Conservation (phyloP, 441 rosid species). For the Jatropha podagrica region DNA sequence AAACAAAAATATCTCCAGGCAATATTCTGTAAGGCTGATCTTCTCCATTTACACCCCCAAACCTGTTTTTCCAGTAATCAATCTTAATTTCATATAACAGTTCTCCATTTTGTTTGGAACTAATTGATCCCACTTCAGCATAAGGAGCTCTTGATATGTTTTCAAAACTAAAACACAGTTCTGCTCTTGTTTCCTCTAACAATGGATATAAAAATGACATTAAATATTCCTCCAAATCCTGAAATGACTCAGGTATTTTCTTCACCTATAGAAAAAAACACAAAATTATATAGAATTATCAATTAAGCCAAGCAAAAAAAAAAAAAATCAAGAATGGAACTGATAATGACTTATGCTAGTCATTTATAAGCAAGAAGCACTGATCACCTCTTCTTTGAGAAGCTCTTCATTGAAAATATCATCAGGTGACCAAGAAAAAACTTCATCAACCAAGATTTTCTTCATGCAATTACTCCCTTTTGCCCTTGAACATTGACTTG, state of each 20-base stretch:
- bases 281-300: too few relatives aligned
- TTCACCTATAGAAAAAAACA: constrained; percentile 16
- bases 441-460: constrained; percentile 11
- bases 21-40: constrained; percentile 37
- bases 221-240: constrained; percentile 20
- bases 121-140: neutral
- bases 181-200: constrained; percentile 31
- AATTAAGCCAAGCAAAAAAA: too few relatives aligned
- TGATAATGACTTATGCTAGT: neutral
- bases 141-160: constrained; percentile 16
- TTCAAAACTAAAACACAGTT: constrained; percentile 6
- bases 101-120: neutral
- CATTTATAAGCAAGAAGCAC: neutral
- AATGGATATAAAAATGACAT: constrained; percentile 28
- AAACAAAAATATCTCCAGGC: constrained; percentile 46
- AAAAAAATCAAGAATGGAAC: neutral
- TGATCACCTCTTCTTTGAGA: constrained; percentile 31
- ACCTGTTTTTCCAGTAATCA: constrained; percentile 46
- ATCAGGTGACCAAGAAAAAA: constrained; percentile 37
- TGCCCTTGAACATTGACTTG: neutral
- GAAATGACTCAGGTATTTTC: constrained; percentile 28
- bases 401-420: constrained; percentile 27
- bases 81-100: constrained; percentile 25
- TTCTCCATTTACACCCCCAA: constrained; percentile 28
- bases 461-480: neutral